Evolutionary conservation across 1,284 basidiomycete species (phyloP), one percentile per base, ranked within the genome.

Genomic region (Heterobasidion occidentale): DNA sequence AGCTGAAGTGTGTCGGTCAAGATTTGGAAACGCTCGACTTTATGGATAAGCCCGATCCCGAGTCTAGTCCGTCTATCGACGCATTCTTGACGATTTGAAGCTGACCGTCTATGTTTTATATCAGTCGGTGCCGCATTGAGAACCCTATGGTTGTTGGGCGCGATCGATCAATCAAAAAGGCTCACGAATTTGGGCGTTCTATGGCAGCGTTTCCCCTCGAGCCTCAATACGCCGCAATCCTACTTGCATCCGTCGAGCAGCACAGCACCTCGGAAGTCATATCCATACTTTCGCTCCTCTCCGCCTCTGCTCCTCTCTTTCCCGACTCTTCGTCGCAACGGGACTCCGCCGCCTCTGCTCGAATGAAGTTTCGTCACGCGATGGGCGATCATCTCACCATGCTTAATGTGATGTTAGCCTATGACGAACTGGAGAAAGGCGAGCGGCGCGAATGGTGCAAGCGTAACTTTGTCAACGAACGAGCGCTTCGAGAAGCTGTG

Each of bases 301-400:
- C 88, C n/a, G 74, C 81, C n/a, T 80, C 87, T 36, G 80, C 85
- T 33, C 83, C 84, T 58, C 77, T 93, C 14, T 92, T 93, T 71
- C 66, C 88, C 54, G 86, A 90, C 65, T 72, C 81, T 20, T 74
- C 80, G 54, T 84, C 87, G 57, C 79, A 88, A 54, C 81, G 94
- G 19, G 90, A 94, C 52, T 74, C 75, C 5, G 86, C 88, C 0
- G 71, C 78, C 0, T 84, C 84, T 54, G 86, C 86, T 1, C 78
- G 90, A 2, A 72, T 77, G 49, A 90, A 90, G 67, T 98, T 98
- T 68, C 77, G 84, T 12, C 90, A 94, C 67, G 74, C 83, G 2
- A 85, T 88, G 55, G 95, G 96, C 20, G 96, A 99, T 68, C 93
- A 97, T 68, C 76, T 97, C 58, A 97, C 94, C 12, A 79, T 88